phyloP scores from a whole-genome alignment of 495 filamentous ascomycete genomes.

The Xylaria castorea region DNA sequence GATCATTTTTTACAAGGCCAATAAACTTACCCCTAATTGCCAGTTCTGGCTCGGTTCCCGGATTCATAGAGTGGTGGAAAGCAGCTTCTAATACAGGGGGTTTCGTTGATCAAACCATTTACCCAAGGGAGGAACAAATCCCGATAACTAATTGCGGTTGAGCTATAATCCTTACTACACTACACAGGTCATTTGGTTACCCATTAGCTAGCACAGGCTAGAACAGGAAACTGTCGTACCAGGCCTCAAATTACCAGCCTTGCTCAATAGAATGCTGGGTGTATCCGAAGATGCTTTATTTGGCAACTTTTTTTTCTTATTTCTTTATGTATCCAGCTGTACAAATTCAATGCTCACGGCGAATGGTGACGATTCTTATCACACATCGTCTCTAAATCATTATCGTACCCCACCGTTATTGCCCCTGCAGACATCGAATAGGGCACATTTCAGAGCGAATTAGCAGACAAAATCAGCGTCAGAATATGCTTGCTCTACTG shows the following conservation, averaged over 20 bases:
- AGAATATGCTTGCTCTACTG: constrained; percentile 37
- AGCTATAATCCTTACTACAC: neutral
- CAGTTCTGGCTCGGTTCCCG: neutral
- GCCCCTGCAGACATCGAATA: constrained; percentile 3
- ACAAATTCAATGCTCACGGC: neutral
- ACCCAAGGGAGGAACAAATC: neutral
- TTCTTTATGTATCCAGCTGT: neutral
- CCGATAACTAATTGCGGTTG: neutral
- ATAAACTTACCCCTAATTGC: constrained; percentile 6
- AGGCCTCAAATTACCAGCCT: neutral
- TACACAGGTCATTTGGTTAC: neutral
- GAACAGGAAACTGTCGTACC: neutral
- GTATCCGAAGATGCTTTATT: neutral
- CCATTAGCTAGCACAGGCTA: neutral
- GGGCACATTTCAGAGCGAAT: neutral
- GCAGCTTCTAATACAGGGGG: constrained; percentile 8
- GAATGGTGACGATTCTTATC: neutral
- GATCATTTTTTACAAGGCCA: neutral
- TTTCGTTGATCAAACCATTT: constrained; percentile 7
- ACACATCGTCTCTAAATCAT: neutral
- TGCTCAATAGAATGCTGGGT: neutral
- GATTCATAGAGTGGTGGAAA: neutral
- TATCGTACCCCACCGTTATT: neutral
- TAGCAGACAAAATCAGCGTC: constrained; percentile 5
- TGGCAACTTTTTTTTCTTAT: neutral